phyloP scores from a whole-genome alignment of 345 rosid species.

The Eucalyptus marginata region DNA sequence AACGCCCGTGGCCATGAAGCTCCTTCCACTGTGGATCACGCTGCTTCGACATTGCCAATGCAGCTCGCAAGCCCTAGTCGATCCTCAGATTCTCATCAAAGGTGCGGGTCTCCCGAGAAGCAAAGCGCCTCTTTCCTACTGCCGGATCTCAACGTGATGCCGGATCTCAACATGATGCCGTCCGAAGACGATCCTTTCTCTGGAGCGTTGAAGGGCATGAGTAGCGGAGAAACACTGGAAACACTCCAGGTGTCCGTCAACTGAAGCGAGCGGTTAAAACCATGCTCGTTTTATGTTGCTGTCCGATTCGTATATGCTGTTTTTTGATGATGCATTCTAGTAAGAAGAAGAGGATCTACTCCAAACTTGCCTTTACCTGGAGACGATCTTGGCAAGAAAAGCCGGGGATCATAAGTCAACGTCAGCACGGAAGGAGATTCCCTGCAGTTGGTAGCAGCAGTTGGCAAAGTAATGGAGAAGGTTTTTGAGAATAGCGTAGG shows the following conservation, averaged over 20 bases:
- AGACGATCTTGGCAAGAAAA: not conserved
- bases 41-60: not conserved
- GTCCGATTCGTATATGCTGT: not conserved
- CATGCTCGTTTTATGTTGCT: not conserved
- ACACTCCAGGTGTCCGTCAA: not conserved
- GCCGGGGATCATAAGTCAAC: not conserved
- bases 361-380: not conserved
- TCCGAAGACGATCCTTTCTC: not conserved
- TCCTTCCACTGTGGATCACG: not conserved
- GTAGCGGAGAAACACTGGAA: conserved; percentile 6
- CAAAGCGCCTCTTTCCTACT: conserved; percentile 18
- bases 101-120: conserved; percentile 8
- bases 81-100: not conserved
- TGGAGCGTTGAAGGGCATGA: conserved; percentile 16
- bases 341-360: not conserved
- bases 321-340: not conserved
- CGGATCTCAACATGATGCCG: conserved; percentile 63
- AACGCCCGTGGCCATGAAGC: not conserved
- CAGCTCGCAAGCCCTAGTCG: not conserved
- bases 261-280: not conserved
- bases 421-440: not conserved
- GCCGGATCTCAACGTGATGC: conserved; percentile 75
- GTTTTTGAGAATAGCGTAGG: not conserved
- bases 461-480: not conserved
- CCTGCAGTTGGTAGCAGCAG: not conserved